Percentiles rank a stretch among this genome's conserved stretches.
These are phyloP conservation scores for Fragaria nilgerrensis DNA, from an alignment of 306 rosid species.

Conservation along the genomic window DNA sequence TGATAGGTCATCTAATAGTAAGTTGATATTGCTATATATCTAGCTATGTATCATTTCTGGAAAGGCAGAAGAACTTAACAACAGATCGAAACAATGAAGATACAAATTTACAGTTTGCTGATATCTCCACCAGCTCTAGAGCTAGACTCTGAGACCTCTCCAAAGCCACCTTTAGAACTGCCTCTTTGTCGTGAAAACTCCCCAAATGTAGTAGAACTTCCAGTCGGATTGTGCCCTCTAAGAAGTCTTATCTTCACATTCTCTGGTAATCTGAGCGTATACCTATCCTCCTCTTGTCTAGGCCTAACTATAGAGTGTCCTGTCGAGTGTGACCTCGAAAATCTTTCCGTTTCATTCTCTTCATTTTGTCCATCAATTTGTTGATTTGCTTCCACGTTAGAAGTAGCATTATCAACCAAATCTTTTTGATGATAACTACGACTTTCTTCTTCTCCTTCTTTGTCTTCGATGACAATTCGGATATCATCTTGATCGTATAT, in stretches of 20 bases:
- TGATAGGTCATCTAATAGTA: too few relatives aligned
- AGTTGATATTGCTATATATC: neutral
- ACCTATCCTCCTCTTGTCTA: slow-evolving; percentile 35
- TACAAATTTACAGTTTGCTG: slow-evolving; percentile 9
- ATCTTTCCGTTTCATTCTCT: slow-evolving; percentile 10
- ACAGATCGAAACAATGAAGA: neutral
- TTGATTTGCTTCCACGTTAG: neutral
- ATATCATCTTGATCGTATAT: slow-evolving; percentile 13
- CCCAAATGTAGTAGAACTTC: slow-evolving; percentile 44
- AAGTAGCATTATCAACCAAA: neutral
- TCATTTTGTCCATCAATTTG: neutral
- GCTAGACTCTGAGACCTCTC: slow-evolving; percentile 20
- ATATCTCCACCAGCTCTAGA: neutral
- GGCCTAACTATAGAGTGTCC: slow-evolving; percentile 62
- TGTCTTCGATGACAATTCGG: slow-evolving; percentile 39
- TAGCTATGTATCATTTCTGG: neutral
- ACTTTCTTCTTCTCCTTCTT: neutral
- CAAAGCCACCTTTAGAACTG: slow-evolving; percentile 36
- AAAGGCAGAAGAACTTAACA: neutral
- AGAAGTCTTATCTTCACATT: slow-evolving; percentile 31
- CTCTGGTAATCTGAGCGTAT: slow-evolving; percentile 54
- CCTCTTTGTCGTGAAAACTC: slow-evolving; percentile 32
- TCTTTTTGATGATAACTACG: neutral
- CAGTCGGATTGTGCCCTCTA: slow-evolving; percentile 40
- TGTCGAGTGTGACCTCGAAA: slow-evolving; percentile 60